phyloP scores from a whole-genome alignment of 176 grass and related monocot genomes.

The Zoysia pacifica region DNA sequence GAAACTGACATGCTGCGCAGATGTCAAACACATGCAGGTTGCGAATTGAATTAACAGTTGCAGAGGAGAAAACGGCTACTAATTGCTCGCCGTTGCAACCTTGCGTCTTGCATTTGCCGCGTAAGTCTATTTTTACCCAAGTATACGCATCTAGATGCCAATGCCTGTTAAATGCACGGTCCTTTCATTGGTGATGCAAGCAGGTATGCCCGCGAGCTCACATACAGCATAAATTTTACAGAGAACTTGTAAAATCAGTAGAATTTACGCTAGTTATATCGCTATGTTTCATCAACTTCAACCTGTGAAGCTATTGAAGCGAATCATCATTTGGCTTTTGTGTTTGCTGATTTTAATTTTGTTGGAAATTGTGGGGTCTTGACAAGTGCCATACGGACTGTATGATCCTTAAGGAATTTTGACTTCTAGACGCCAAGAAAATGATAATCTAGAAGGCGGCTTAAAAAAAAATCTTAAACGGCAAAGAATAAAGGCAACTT shows the following conservation, averaged over 20 bases:
- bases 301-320: too few species aligned
- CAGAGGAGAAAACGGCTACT: slow-evolving; percentile 19
- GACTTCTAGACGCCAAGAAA: neutral
- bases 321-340: too few species aligned
- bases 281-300: too few species aligned
- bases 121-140: neutral
- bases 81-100: neutral
- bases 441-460: neutral
- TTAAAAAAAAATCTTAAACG: neutral
- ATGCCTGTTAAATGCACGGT: slow-evolving; percentile 2
- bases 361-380: too few species aligned
- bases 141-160: neutral
- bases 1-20: neutral
- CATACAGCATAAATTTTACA: neutral
- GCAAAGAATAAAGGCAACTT: neutral
- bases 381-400: too few species aligned
- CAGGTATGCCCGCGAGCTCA: too few species aligned
- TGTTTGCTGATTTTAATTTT: too few species aligned
- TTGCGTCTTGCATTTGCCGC: neutral
- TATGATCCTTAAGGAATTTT: neutral
- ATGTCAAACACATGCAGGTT: neutral
- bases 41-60: neutral
- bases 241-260: neutral
- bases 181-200: neutral
- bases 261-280: neutral